phyloP scores from a whole-genome alignment of 345 rosid genomes.

The Gynandropsis gynandra region DNA sequence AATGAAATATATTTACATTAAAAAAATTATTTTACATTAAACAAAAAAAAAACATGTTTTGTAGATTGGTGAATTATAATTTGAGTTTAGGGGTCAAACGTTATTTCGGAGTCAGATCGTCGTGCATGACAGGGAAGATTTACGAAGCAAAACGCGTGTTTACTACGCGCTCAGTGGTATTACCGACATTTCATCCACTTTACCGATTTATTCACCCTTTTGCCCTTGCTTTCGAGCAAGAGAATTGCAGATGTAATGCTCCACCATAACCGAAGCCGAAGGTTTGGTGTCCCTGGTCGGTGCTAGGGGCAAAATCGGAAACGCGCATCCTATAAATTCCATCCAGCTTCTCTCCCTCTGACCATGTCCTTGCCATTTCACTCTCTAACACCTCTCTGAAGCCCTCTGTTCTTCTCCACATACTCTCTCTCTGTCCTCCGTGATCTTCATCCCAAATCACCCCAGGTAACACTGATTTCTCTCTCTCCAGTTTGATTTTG shows the following conservation, averaged over 20 bases:
- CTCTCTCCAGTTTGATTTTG: background rate
- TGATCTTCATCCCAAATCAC: background rate
- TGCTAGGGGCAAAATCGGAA: slow-evolving; percentile 18
- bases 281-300: slow-evolving; percentile 19
- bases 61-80: no score
- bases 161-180: background rate
- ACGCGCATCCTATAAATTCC: background rate
- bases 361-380: slow-evolving; percentile 16
- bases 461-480: slow-evolving; percentile 10
- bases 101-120: no score
- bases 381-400: slow-evolving; percentile 3
- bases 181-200: background rate
- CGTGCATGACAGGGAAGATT: background rate
- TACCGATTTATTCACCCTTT: background rate
- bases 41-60: no score
- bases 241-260: slow-evolving; percentile 9
- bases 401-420: background rate
- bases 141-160: slow-evolving; percentile 12
- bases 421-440: background rate
- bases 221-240: background rate
- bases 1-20: no score
- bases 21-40: no score
- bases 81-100: no score
- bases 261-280: slow-evolving; percentile 16
- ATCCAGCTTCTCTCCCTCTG: background rate